phyloP scores from a whole-genome alignment of 148 eudicot genomes.

The Rhododendron kiyosumense region DNA sequence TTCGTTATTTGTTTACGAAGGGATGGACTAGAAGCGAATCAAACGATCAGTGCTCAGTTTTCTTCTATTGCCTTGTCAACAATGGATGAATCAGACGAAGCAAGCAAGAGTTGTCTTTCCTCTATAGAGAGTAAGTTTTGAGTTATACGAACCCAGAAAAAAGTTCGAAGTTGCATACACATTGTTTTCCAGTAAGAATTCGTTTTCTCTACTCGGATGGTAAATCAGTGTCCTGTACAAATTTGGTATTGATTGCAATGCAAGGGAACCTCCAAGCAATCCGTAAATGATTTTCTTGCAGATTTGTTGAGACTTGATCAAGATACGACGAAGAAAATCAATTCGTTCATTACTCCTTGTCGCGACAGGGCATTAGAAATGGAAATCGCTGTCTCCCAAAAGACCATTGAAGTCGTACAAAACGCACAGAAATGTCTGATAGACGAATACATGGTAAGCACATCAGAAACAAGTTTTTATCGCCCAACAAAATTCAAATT shows the following conservation, averaged over 20 bases:
- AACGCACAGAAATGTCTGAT: constrained; percentile 24
- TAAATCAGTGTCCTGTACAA: neutral
- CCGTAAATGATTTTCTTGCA: neutral
- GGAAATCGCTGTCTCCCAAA: constrained; percentile 13
- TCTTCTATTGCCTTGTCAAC: constrained; percentile 17
- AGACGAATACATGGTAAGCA: constrained; percentile 22
- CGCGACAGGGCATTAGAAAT: constrained; percentile 9
- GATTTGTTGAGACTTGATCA: constrained; percentile 12
- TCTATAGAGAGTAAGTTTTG: constrained; percentile 15
- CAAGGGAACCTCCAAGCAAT: neutral
- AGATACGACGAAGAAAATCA: neutral
- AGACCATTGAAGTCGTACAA: constrained; percentile 14
- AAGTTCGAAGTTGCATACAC: neutral
- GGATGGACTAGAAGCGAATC: constrained; percentile 6
- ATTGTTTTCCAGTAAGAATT: neutral
- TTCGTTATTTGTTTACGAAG: neutral
- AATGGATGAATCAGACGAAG: constrained; percentile 10
- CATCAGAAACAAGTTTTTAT: neutral
- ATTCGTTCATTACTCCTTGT: neutral
- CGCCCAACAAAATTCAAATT: neutral
- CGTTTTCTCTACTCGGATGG: too few species aligned
- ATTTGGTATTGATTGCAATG: neutral
- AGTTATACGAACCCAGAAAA: neutral
- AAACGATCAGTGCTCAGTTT: neutral
- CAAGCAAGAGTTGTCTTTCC: constrained; percentile 9